phyloP scores from a whole-genome alignment of 2,329 filamentous ascomycete species.

The Paraconiothyrium sp. region DNA sequence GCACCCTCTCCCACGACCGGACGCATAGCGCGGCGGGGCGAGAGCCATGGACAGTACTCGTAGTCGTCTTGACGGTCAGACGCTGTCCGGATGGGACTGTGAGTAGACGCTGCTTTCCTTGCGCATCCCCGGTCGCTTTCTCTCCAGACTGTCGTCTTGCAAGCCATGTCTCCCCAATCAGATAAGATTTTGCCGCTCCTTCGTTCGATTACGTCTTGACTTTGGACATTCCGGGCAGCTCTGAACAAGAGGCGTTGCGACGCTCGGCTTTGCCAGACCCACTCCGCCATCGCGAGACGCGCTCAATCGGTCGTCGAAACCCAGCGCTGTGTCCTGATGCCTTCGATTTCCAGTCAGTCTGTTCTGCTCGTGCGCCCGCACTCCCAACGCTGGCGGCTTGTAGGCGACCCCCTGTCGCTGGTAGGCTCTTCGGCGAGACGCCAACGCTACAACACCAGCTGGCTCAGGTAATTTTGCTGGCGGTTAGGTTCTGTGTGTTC shows the following conservation, averaged over 20 bases:
- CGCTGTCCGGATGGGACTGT: background rate
- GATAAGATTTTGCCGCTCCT: constrained; percentile 9
- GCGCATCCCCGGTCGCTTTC: background rate
- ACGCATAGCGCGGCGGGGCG: background rate
- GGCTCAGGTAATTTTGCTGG: background rate
- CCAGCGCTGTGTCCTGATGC: constrained; percentile 6
- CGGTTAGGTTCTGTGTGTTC: background rate
- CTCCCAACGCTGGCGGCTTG: background rate
- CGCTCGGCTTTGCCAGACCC: constrained; percentile 13
- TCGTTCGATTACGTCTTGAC: constrained; percentile 11
- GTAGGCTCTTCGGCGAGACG: background rate
- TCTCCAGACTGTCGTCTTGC: background rate
- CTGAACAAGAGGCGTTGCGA: constrained; percentile 6
- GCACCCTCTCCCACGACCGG: constrained; percentile 7
- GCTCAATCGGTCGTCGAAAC: constrained; percentile 2
- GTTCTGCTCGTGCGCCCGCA: background rate
- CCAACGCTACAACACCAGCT: background rate
- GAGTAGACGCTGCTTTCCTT: background rate
- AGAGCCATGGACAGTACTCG: background rate
- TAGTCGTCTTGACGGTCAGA: background rate
- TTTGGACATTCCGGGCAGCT: constrained; percentile 7
- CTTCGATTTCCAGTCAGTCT: background rate
- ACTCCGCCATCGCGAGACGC: constrained; percentile 5
- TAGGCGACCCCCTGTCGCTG: constrained; percentile 2
- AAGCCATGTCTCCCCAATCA: background rate